A percentile compares a stretch with the other conserved stretches of the same genome.
Evolutionary conservation across 1,139 yeast species (phyloP).

Genomic region (Saccharomycopsis hybrid): DNA sequence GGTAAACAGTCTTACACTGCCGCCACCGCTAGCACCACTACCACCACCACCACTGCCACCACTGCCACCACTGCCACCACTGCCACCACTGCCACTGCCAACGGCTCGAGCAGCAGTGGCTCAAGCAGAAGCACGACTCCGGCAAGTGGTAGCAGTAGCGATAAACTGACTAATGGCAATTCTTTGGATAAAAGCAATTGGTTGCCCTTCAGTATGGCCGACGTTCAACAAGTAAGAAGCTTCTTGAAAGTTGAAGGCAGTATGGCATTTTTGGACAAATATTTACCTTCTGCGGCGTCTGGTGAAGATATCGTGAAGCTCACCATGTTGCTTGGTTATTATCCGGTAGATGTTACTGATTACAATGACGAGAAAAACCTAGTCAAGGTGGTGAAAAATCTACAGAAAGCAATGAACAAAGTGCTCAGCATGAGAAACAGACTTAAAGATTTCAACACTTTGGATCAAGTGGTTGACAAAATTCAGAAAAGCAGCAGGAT

Average conservation of each 20-base stretch:
- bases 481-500: constrained; percentile 54
- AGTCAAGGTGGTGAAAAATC: constrained; percentile 41
- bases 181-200: background rate
- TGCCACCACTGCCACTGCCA: background rate
- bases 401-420: constrained; percentile 56
- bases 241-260: constrained; percentile 57
- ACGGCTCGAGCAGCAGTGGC: background rate
- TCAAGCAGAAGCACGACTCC: too few species aligned
- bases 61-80: background rate
- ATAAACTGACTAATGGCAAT: too few species aligned
- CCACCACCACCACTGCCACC: background rate
- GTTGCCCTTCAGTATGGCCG: constrained; percentile 33
- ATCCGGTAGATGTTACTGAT: constrained; percentile 29
- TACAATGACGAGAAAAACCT: constrained; percentile 37
- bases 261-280: constrained; percentile 48
- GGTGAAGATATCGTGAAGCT: constrained; percentile 24
- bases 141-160: too few species aligned
- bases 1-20: too few species aligned
- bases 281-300: constrained; percentile 40
- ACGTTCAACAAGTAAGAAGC: constrained; percentile 45
- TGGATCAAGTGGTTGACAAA: constrained; percentile 54
- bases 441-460: constrained; percentile 43
- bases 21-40: background rate
- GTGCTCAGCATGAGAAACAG: constrained; percentile 51
- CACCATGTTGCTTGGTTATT: constrained; percentile 26